Evolutionary conservation across 2,329 filamentous ascomycete species (phyloP).

Genomic region (Bretziella fagacearum): DNA sequence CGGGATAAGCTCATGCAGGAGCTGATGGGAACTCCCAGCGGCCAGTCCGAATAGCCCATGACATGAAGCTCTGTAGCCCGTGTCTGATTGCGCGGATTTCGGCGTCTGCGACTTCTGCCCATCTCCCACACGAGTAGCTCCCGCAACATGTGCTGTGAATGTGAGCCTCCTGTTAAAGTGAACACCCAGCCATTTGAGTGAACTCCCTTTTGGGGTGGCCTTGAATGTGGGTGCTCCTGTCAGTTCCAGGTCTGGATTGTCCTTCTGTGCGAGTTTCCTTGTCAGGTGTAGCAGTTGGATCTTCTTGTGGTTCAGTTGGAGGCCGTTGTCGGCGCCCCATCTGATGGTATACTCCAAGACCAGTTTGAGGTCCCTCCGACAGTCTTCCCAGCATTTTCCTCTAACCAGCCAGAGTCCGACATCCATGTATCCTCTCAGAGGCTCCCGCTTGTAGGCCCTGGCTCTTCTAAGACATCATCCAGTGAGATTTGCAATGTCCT

Average conservation of each 20-base stretch:
- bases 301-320: neutral
- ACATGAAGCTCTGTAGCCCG: neutral
- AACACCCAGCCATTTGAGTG: neutral
- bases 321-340: neutral
- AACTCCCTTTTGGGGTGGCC: neutral
- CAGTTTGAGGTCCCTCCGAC: neutral
- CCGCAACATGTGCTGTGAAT: neutral
- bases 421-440: conserved; percentile 1
- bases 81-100: neutral
- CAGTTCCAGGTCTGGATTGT: neutral
- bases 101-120: neutral
- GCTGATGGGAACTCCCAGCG: too few species aligned
- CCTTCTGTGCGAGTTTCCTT: neutral
- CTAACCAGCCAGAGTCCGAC: neutral
- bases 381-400: neutral
- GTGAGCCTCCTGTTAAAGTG: neutral
- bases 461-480: neutral
- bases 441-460: neutral
- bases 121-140: neutral
- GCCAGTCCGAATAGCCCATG: too few species aligned
- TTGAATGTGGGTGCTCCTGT: neutral
- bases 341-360: neutral
- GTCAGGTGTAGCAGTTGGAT: neutral
- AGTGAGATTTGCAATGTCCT: neutral
- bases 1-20: too few species aligned